Conservation (phyloP, 148 eudicot genomes). For the Rhododendron ovatum region DNA sequence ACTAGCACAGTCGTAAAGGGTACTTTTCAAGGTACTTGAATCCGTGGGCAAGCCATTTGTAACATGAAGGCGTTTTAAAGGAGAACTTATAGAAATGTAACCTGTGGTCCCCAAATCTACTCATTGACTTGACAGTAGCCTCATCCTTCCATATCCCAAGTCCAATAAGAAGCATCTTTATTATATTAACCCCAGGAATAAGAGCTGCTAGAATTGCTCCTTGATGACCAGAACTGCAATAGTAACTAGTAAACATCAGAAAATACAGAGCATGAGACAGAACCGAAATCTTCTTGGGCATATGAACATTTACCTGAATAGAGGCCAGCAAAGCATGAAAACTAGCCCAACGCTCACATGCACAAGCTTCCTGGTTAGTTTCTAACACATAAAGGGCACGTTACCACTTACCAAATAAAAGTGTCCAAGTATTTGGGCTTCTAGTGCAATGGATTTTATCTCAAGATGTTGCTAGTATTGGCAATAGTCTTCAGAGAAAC, state of each 20-base stretch:
- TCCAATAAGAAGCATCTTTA: conserved; percentile 76
- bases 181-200: conserved; percentile 66
- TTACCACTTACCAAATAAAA: neutral
- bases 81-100: neutral
- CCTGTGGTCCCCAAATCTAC: conserved; percentile 58
- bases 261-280: neutral
- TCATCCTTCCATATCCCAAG: conserved; percentile 79
- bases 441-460: neutral
- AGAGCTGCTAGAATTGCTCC: conserved; percentile 76
- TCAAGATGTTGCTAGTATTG: neutral
- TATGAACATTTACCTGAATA: conserved; percentile 62
- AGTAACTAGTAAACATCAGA: conserved; percentile 4
- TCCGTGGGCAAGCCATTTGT: neutral
- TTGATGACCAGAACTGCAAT: conserved; percentile 36
- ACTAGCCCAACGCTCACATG: conserved; percentile 74
- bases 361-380: conserved; percentile 86
- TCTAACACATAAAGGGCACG: conserved; percentile 29
- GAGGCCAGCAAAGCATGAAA: conserved; percentile 98
- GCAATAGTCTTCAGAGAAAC: neutral
- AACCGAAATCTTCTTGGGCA: neutral
- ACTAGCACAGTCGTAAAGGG: neutral
- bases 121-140: conserved; percentile 79
- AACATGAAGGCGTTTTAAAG: neutral
- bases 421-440: neutral
- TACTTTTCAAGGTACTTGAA: neutral